Base-by-base conservation (phyloP, 371 early-diverging fungal genomes). In the Coemansia sp. region DNA sequence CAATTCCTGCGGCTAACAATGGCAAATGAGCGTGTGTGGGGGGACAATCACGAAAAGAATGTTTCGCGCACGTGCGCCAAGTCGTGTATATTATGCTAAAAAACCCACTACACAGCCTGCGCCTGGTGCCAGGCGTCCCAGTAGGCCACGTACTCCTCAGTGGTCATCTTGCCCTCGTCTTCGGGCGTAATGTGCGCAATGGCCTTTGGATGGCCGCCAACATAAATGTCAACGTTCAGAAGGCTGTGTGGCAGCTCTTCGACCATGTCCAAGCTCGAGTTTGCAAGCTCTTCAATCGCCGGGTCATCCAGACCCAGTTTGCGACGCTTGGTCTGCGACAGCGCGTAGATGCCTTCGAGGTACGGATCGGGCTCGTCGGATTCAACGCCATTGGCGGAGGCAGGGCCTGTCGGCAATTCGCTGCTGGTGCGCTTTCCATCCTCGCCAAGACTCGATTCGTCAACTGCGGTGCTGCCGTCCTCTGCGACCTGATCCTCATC, bases 301-400 rank as follows among this genome's bases (percentile, higher is more conserved):
- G 40, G 31, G 34, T 52, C 70, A 8, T 64, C 64, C 3, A 72
- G 70, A 0, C 73, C 73, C 14, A 72, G 65, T 51, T 53, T 59
- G 38, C 61, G 73, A 13, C 73, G 73, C 54, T 72, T 68, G 14
- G 55, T 35, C 47, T 36, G 56, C 16, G 73, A 52, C 57, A 72
- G 55, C 2, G 60, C 73, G 20, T 72, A 72, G 36, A 72, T 64
- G 8, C 73, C 73, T 10, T 52, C 63, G 9, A 60, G 3, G 36
- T 52, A 59, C 2, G 73, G 68, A 39, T 72, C 69, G 3, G 64
- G 65, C 30, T 35, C 60, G 8, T 57, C 69, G 9, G 31, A 48
- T 36, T 54, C 30, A 6, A 20, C 55, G 13, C 32, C 42, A 13
- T 52, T 16, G n/a, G 16, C 20, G 20, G 20, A 20, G 20, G 20